Base-by-base conservation (phyloP, 108 stramenopile genomes). In the Cyclotella baltica region DNA sequence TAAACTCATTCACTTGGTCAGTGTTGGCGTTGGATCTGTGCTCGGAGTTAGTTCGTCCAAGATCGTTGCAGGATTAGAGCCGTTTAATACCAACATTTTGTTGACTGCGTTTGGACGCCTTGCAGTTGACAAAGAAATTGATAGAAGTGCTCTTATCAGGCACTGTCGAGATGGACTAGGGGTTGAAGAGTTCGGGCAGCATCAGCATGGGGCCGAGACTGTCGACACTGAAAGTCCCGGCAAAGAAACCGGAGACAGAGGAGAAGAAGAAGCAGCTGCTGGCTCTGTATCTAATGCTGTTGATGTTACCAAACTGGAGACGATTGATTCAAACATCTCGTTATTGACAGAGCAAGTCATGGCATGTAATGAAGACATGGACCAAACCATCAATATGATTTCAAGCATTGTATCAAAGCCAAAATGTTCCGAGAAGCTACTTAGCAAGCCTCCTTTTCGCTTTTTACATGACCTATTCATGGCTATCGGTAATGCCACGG, bases 371-470 rank as follows among this genome's bases (percentile, higher is more conserved):
- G 75, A 76, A 37, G 80, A 65, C 69, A 70, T 76, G 1, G 58
- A 53, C 15, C 62, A 76, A 57, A 89, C 88, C 23, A 70, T 64
- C 11, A 20, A 40, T 33, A 57, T 87, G 76, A 73, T 92, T 37
- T 81, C 76, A 16, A 62, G 51, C 3, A 58, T 92, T 50, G 53
- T 92, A 47, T 27, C 74, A 47, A 92, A 92, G 80, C 94, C 94
- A 18, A 95, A 91, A 66, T 78, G 90, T 34, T 57, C 88, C 9
- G 92, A 92, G 33, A 91, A 93, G 68, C 88, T 95, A 5, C 74
- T 95, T n/a, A 56, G 72, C 36, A 90, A 89, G 64, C 92, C 94
- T 3, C 94, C 94, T 18, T 93, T 95, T 80, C 89, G 94, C 23
- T 95, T 93, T 59, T 64, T 95, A 10, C 90, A 93, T 75, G 94